Evolutionary conservation across 169 alveolate genomes (phyloP).

Genomic region (Amoebophrya sp.): DNA sequence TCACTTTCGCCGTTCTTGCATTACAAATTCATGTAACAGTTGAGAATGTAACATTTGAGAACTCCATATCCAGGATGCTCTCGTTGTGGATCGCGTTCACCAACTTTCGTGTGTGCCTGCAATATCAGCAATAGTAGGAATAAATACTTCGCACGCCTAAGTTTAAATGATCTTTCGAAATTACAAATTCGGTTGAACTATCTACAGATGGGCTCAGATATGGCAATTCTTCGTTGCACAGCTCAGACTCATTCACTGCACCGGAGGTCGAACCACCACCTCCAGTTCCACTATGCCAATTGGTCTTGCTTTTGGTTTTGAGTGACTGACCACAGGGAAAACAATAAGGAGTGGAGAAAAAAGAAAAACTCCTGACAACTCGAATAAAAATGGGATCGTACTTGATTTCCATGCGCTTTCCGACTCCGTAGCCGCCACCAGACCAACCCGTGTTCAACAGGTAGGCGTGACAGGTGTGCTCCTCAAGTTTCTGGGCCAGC

Average conservation of each 20-base stretch:
- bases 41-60: too few species aligned
- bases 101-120: slow-evolving; percentile 66
- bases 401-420: slow-evolving; percentile 74
- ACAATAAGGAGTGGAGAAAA: too few species aligned
- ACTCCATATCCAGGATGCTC: slow-evolving; percentile 51
- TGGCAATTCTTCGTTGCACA: neutral
- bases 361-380: too few species aligned
- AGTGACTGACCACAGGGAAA: too few species aligned
- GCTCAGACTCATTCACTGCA: neutral
- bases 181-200: neutral
- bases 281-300: neutral
- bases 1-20: too few species aligned
- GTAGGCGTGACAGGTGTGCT: slow-evolving; percentile 51
- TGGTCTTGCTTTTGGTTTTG: too few species aligned
- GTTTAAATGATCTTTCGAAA: too few species aligned
- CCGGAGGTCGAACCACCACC: neutral
- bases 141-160: too few species aligned
- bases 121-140: too few species aligned
- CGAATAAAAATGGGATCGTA: slow-evolving; percentile 41
- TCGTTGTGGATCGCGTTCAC: slow-evolving; percentile 82
- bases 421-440: slow-evolving; percentile 79
- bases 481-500: slow-evolving; percentile 62
- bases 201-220: neutral
- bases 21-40: too few species aligned
- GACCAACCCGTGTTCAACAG: slow-evolving; percentile 92